Percentiles rank a stretch among this genome's conserved stretches.
phyloP scores from a whole-genome alignment of 2,329 filamentous ascomycete species.

The Fusarium abutilonis region DNA sequence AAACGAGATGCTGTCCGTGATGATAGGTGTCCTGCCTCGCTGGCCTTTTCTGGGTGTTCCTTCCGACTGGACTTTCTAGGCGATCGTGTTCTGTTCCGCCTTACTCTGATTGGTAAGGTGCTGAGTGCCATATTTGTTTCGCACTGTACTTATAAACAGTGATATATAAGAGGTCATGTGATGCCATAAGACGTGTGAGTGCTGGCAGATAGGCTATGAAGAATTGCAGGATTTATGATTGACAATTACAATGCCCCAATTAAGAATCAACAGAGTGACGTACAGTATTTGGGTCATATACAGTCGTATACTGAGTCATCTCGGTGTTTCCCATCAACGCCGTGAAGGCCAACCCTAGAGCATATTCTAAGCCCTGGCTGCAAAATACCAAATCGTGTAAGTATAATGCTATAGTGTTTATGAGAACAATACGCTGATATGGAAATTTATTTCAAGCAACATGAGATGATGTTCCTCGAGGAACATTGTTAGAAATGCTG shows the following conservation, averaged over 20 bases:
- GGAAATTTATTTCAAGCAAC: too few relatives aligned
- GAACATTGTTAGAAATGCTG: too few relatives aligned
- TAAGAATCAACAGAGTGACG: too few relatives aligned
- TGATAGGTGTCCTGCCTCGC: slow-evolving; percentile 44
- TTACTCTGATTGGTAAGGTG: slow-evolving; percentile 43
- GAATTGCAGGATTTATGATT: too few relatives aligned
- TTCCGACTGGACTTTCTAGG: slow-evolving; percentile 36
- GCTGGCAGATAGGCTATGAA: neutral
- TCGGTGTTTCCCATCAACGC: neutral
- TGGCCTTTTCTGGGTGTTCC: slow-evolving; percentile 46
- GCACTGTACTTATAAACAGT: slow-evolving; percentile 39
- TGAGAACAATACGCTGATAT: too few relatives aligned
- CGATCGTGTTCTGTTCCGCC: slow-evolving; percentile 42
- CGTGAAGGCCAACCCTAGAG: neutral
- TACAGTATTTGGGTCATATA: too few relatives aligned
- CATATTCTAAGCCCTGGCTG: neutral
- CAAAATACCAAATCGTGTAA: neutral
- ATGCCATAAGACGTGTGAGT: slow-evolving; percentile 5
- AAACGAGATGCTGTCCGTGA: slow-evolving; percentile 29
- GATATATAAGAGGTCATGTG: slow-evolving; percentile 41
- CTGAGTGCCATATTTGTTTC: neutral
- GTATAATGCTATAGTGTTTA: neutral
- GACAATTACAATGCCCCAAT: too few relatives aligned
- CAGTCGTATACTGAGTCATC: too few relatives aligned
- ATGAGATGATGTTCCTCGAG: too few relatives aligned